Conservation (phyloP, 371 early-diverging fungal species). For the Vittaforma corneae region DNA sequence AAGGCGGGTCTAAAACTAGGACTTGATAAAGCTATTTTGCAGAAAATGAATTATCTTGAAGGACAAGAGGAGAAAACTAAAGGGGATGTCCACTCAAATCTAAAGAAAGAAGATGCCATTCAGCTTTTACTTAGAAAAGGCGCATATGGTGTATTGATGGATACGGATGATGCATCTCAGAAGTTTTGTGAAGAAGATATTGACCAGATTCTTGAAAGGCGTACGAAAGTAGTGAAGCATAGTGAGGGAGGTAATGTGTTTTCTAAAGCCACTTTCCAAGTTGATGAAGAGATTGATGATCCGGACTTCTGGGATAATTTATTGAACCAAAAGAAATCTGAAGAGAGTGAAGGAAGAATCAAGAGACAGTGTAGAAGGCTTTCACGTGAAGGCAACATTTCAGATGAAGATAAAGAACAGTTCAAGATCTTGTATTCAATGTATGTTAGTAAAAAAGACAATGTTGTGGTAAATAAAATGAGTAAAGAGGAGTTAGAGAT, state of each 20-base stretch:
- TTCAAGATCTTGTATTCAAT: neutral
- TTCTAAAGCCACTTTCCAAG: conserved; percentile 78
- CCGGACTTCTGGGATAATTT: conserved; percentile 92
- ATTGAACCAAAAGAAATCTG: conserved; percentile 60
- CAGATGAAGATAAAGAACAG: conserved; percentile 19
- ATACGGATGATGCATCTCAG: conserved; percentile 64
- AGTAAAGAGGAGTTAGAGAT: neutral
- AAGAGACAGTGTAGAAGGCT: conserved; percentile 54
- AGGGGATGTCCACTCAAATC: too few relatives aligned
- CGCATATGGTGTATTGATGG: conserved; percentile 65
- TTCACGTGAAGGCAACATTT: conserved; percentile 50
- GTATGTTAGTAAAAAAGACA: neutral
- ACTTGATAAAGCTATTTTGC: conserved; percentile 74
- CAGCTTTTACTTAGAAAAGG: conserved; percentile 72
- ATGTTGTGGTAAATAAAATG: neutral
- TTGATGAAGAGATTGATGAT: conserved; percentile 72
- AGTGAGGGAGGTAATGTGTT: conserved; percentile 65
- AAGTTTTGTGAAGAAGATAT: conserved; percentile 87
- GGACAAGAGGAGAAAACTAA: conserved; percentile 27
- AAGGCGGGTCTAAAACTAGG: conserved; percentile 79
- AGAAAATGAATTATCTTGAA: conserved; percentile 63
- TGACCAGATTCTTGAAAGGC: conserved; percentile 76
- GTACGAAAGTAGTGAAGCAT: conserved; percentile 74
- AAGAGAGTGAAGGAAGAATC: conserved; percentile 54
- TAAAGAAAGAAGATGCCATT: conserved; percentile 68